Percentiles rank a stretch among this genome's conserved stretches.
Evolutionary conservation across 306 rosid species (phyloP).

Genomic region (Acacia confusa): DNA sequence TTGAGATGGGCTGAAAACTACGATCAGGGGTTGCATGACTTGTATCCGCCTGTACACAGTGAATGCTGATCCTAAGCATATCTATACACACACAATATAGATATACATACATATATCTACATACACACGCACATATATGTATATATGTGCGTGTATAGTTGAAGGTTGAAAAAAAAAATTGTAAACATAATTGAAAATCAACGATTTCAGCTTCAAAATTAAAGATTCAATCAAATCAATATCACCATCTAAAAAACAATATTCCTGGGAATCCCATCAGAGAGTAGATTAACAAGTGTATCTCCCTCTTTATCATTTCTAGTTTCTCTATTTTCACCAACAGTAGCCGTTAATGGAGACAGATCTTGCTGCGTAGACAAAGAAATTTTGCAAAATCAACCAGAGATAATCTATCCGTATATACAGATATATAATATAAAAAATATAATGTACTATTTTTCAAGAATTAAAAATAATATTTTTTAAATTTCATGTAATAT

Average conservation of each 20-base stretch:
- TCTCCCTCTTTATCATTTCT: conserved; percentile 33
- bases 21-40: conserved; percentile 59
- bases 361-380: conserved; percentile 24
- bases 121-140: too few relatives aligned
- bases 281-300: conserved; percentile 51
- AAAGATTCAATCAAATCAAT: not conserved
- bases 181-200: not conserved
- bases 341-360: conserved; percentile 19
- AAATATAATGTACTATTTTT: too few relatives aligned
- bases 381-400: too few relatives aligned
- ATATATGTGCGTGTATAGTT: not conserved
- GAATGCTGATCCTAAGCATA: conserved; percentile 62
- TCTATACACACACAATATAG: too few relatives aligned
- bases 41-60: conserved; percentile 66
- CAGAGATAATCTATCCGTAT: too few relatives aligned
- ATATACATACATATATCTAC: too few relatives aligned
- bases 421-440: too few relatives aligned
- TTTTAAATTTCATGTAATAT: too few relatives aligned
- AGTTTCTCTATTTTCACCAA: conserved; percentile 39
- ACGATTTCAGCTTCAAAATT: not conserved
- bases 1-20: conserved; percentile 76
- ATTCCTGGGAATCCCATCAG: conserved; percentile 41
- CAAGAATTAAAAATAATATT: too few relatives aligned
- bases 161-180: not conserved
- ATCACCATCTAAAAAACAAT: conserved; percentile 46